Base-by-base conservation (phyloP, 345 rosid genomes). In the Barbarea vulgaris region DNA sequence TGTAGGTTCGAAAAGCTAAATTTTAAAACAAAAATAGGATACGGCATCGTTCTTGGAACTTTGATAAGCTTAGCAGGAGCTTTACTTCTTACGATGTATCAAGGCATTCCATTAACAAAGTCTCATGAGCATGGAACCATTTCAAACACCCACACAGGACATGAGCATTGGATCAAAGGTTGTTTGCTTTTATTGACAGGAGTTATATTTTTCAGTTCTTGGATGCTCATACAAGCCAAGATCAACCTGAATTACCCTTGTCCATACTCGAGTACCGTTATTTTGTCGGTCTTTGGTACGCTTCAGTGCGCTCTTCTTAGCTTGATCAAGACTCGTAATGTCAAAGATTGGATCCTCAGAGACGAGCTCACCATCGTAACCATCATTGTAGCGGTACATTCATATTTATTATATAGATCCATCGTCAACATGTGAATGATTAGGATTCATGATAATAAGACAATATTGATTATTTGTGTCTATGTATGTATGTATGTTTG, bases 221-320 rank as follows among this genome's bases (percentile, higher is more conserved):
- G 91, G 91, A 82, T 85, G 80, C 77, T 89, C 31, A 54, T 85
- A 46, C 88, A 89, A 78, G 82, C 86, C 64, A 83, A 70, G 9
- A 82, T 85, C 52, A 82, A 88, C 57, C 69, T 34, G 73, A 79
- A 36, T 7, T 87, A 79, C 56, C 89, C 94, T 3, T 83, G 81
- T 69, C 87, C 83, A 48, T 89, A 85, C 72, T 87, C 93, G 2
- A 83, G 88, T 80, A 87, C 91, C 2, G 86, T 89, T 12, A 70
- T 87, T 15, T 59, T 87, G 77, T 83, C 91, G 19, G 70, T 77
- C 41, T 87, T 87, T 39, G 85, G 86, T 24, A 83, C 87, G 12
- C 52, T 89, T 57, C 94, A 89, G 25, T 82, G 86, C 21, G 87
- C 86, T 36, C 36, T 81, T 28, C 56, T 87, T 46, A 58, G 85